phyloP scores from a whole-genome alignment of 2,329 filamentous ascomycete species.

The Aspergillus bombycis region DNA sequence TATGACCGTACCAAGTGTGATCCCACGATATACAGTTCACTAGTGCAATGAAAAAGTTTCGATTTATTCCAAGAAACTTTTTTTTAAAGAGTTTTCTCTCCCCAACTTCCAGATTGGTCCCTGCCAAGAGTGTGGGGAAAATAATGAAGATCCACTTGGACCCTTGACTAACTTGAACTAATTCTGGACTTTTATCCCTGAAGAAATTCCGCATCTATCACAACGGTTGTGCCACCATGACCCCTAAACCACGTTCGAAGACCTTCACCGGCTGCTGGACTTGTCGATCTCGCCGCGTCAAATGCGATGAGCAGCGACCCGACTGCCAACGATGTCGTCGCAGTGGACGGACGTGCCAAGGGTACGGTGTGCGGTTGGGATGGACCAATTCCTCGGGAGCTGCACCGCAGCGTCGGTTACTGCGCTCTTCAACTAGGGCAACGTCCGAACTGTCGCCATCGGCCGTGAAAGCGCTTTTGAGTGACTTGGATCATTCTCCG shows the following conservation, averaged over 20 bases:
- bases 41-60: not conserved
- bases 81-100: no score
- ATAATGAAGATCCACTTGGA: not conserved
- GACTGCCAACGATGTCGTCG: constrained; percentile 24
- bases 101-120: no score
- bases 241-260: constrained; percentile 10
- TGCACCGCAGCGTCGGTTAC: not conserved
- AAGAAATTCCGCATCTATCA: not conserved
- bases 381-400: constrained; percentile 13
- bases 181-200: not conserved
- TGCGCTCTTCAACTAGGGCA: not conserved
- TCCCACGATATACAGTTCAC: not conserved
- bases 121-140: not conserved
- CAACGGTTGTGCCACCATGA: not conserved
- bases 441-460: not conserved
- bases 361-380: constrained; percentile 27
- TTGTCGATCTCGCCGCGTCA: constrained; percentile 19
- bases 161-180: not conserved
- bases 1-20: not conserved
- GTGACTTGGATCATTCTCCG: constrained; percentile 1
- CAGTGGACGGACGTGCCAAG: constrained; percentile 25
- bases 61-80: no score
- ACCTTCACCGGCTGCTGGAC: constrained; percentile 20
- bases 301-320: constrained; percentile 23
- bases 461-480: not conserved